Percentiles rank a stretch among this genome's conserved stretches.
phyloP scores from a whole-genome alignment of 352 stramenopile genomes.

The Globisporangium splendens region DNA sequence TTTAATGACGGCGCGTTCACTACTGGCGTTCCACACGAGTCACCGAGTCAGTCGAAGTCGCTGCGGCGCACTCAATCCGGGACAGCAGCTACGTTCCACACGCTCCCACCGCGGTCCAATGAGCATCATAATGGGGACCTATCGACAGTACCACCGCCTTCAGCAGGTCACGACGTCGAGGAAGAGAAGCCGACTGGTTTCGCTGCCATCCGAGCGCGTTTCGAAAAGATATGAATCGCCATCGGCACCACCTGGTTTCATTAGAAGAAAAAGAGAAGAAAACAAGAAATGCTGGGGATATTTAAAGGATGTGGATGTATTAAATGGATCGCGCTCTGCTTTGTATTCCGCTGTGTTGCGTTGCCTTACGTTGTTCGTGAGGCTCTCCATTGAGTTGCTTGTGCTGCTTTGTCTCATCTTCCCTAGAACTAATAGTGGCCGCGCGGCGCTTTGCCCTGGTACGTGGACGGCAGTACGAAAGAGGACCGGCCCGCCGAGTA shows the following conservation, averaged over 20 bases:
- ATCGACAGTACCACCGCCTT: conserved; percentile 7
- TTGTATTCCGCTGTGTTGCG: too few relatives aligned
- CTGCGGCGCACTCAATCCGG: conserved; percentile 8
- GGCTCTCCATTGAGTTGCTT: not conserved
- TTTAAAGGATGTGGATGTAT: not conserved
- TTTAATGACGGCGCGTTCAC: not conserved
- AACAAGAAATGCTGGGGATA: not conserved
- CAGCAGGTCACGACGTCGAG: not conserved
- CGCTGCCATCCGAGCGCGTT: conserved; percentile 66
- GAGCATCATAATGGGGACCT: not conserved
- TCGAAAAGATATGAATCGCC: conserved; percentile 48
- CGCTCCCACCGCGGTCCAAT: not conserved
- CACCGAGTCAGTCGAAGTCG: conserved; percentile 1
- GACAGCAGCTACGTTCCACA: conserved; percentile 1
- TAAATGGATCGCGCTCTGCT: too few relatives aligned
- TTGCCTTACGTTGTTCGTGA: too few relatives aligned
- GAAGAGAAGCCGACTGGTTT: conserved; percentile 38
- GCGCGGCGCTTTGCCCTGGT: conserved; percentile 58
- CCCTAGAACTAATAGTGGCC: conserved; percentile 4
- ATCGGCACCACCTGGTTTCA: conserved; percentile 14
- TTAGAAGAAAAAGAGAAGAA: not conserved
- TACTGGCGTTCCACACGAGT: not conserved
- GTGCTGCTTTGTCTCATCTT: not conserved
- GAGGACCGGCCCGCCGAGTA: conserved; percentile 42
- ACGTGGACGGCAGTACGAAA: conserved; percentile 61